Base-by-base conservation (phyloP, 345 rosid species). In the Crucihimalaya himalaica region DNA sequence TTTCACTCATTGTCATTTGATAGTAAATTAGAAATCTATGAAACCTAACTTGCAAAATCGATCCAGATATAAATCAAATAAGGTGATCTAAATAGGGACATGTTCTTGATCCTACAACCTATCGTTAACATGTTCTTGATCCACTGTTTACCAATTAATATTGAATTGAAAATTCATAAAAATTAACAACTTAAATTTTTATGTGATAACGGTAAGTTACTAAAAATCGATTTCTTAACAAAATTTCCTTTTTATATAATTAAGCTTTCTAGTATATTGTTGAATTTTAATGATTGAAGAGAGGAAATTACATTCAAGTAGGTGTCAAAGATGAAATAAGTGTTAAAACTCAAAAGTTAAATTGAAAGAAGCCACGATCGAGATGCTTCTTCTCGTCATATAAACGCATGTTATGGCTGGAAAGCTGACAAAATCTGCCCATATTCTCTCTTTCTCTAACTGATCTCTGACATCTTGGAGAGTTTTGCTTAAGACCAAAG, bases 401-500 rank as follows among this genome's bases (percentile, higher is more conserved):
- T 70, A 69, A 54, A 69, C 32, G 70, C 70, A 75, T 61, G 46
- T 39, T 43, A 23, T 52, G 29, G 70, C 58, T 69, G 79, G 74
- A 76, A 76, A 69, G 79, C 70, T 76, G 75, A 54, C 75, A 69
- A 69, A 53, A 69, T 18, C 6, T 29, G 27, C 70, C 70, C 59
- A 75, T 69, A 32, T 75, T 59, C 54, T 73, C 54, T 37, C 18
- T 27, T 19, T 42, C 70, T 31, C 69, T 16, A 21, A n/a, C 55
- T 32, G n/a, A 5, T 59, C 54, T 56, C 63, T 27, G 32, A 75
- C 74, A 59, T 60, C 1, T 68, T 42, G 64, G 63, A 51, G 70
- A 46, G 70, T 52, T 76, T 68, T 63, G 79, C 79, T 52, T 76
- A 69, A 76, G 75, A 76, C 65, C 70, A 55, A 76, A 76, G 79